Base-by-base conservation (phyloP, 169 alveolate genomes). In the Eimeria sp. region DNA sequence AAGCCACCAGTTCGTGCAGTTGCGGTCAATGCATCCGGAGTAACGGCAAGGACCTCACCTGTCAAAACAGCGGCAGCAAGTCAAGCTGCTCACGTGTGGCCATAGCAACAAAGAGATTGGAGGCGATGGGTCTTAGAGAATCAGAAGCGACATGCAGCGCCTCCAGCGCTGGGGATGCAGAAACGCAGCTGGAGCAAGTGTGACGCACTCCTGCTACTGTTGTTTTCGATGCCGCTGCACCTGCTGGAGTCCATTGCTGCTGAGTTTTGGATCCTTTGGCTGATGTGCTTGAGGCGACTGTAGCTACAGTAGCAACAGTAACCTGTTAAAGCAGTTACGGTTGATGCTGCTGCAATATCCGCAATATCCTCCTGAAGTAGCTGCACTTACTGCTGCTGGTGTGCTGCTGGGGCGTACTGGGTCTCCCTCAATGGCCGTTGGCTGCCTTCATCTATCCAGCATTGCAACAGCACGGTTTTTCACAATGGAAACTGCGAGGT, bases 161-260 rank as follows among this genome's bases (percentile, higher is more conserved):
- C 40, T 18, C 58, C 34, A 49, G 73, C 20, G 90, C 73, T 30
- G 90, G 54, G n/a, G 27, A 51, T 2, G 72, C 43, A 51, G 51
- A 43, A 47, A 30, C 90, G 10, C 90, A n/a, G 73, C 72, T 82
- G 65, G 73, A 82, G 90, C 90, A 82, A n/a, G 90, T 82, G 90
- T 18, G 90, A 22, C 47, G 18, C 9, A n/a, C 10, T 25, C 27
- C 72, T 49, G 73, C 73, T 82, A 72, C 45, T 47, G 72, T 49
- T 16, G 6, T 57, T 82, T 0, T 54, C 27, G 90, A 18, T 45
- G 86, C 43, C 45, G 86, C 63, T 45, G 86, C 61, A 45, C 63
- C 86, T 75, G 40, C 40, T 34, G 6, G 3, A 20, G n/a, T 40
- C 6, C 86, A 5, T 45, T 45, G 4, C 9, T 30, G 47, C 73